Base-by-base conservation (phyloP, 2,329 filamentous ascomycete species). In the Lasiodiplodia sp. region DNA sequence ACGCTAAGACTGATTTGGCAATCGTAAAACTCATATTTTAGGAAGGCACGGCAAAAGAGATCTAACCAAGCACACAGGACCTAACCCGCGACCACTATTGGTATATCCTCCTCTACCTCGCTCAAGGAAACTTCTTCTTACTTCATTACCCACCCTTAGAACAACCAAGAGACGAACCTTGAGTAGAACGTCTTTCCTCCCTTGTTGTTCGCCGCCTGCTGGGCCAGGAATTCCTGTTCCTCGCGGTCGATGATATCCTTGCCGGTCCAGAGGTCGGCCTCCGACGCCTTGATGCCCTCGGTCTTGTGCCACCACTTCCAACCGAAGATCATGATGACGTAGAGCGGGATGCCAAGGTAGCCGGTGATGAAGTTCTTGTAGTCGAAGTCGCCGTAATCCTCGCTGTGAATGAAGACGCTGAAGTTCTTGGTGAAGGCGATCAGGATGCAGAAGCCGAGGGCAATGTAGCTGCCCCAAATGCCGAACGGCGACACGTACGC, bases 381-480 rank as follows among this genome's bases (percentile, higher is more conserved):
- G 72, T 82, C 73, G 80, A 94, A 94, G 74, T 87, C 89, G 83
- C 91, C 89, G 83, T 91, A 91, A 71, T 81, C 73, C 77, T 70
- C 7, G 74, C 78, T 69, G 78, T 79, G 37, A 2, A 88, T 83
- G 79, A 96, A 96, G 69, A 91, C 89, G 68, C 87, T 85, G 80
- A 89, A 96, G 84, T 93, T 94, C 86, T 96, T 96, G 75, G 92
- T 95, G 64, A 96, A 76, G 1, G 91, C 87, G 70, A 96, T 91
- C 40, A 96, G 76, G 75, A 86, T 84, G 80, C 91, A 93, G 81
- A 93, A 89, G 75, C 84, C 82, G 2, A 96, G 84, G 0, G 91
- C 91, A 69, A 83, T 82, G 75, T 88, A 88, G 0, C 90, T 93
- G 12, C 92, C 93, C 70, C 78, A 86, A 47, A 88, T 80, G n/a